phyloP scores from a whole-genome alignment of 257 asterid species.

The Gentiana macrophylla region DNA sequence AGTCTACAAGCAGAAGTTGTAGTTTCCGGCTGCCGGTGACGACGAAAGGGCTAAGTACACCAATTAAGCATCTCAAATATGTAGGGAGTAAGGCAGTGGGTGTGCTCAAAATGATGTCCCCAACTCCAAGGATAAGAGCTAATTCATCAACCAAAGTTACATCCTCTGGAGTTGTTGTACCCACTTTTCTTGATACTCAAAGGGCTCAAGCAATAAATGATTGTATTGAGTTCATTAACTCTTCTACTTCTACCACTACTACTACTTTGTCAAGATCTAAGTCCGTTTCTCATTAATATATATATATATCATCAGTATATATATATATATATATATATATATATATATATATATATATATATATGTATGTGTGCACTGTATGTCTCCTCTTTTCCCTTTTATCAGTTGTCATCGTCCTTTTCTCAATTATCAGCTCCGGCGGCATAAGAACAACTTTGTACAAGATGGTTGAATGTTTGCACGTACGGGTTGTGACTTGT shows the following conservation, averaged over 20 bases:
- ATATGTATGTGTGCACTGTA: too few species aligned
- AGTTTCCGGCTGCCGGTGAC: constrained; percentile 16
- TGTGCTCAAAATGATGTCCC: constrained; percentile 16
- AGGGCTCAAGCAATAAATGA: constrained; percentile 38
- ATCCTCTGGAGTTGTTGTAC: constrained; percentile 20
- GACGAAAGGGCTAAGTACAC: constrained; percentile 14
- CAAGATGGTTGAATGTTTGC: too few species aligned
- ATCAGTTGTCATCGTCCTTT: too few species aligned
- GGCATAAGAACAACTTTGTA: too few species aligned
- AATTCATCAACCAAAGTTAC: constrained; percentile 20
- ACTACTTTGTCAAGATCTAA: constrained; percentile 31
- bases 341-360: neutral
- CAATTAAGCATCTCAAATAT: constrained; percentile 10
- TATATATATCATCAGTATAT: too few species aligned
- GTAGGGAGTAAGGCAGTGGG: constrained; percentile 16
- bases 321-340: neutral
- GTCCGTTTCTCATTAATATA: constrained; percentile 14
- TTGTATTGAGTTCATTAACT: constrained; percentile 37
- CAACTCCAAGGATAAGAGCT: neutral
- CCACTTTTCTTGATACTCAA: constrained; percentile 27
- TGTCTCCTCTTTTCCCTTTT: too few species aligned
- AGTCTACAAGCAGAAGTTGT: constrained; percentile 7
- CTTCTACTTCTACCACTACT: constrained; percentile 18
- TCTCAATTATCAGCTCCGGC: too few species aligned
- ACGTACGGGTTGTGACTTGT: too few species aligned